A percentile compares a stretch with the other conserved stretches of the same genome.
These are phyloP conservation scores for Pythium plurisporium DNA, from an alignment of 352 stramenopile species.

Conservation along the genomic window DNA sequence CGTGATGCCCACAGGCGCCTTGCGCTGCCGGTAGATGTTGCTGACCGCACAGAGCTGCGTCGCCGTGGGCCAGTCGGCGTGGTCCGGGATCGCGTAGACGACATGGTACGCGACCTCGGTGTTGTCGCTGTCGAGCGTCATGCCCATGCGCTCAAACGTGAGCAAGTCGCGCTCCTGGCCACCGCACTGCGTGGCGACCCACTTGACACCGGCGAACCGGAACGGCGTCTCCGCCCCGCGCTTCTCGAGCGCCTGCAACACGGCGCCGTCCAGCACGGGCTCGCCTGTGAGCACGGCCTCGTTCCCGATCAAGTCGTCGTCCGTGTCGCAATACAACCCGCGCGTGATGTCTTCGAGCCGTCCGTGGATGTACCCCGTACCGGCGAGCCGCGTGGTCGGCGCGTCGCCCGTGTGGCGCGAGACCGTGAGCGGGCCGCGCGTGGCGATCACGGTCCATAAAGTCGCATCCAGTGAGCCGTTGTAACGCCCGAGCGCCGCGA, in stretches of 20 bases:
- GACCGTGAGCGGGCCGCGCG: constrained; percentile 37
- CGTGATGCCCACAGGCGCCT: constrained; percentile 16
- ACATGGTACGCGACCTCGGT: constrained; percentile 51
- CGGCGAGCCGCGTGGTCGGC: constrained; percentile 25
- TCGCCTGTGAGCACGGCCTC: constrained; percentile 34
- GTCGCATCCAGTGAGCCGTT: constrained; percentile 30
- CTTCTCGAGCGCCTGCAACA: constrained; percentile 36
- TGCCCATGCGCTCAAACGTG: constrained; percentile 58
- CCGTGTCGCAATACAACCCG: constrained; percentile 40
- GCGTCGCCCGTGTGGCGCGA: constrained; percentile 20
- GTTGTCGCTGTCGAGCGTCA: constrained; percentile 33
- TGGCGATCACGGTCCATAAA: constrained; percentile 32
- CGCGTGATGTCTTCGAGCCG: constrained; percentile 32
- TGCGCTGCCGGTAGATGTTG: not conserved
- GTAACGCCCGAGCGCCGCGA: constrained; percentile 37
- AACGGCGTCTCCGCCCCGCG: constrained; percentile 34
- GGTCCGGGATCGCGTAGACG: constrained; percentile 37
- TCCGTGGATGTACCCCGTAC: constrained; percentile 38
- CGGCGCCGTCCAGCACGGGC: constrained; percentile 31
- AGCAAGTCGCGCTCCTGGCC: constrained; percentile 26
- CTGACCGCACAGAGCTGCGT: constrained; percentile 5
- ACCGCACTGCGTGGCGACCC: constrained; percentile 24
- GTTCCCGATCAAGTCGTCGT: constrained; percentile 28
- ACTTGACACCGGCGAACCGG: constrained; percentile 57
- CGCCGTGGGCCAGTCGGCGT: constrained; percentile 30